Evolutionary conservation across 1,139 yeast genomes (phyloP).

Genomic region (Diutina sp.): DNA sequence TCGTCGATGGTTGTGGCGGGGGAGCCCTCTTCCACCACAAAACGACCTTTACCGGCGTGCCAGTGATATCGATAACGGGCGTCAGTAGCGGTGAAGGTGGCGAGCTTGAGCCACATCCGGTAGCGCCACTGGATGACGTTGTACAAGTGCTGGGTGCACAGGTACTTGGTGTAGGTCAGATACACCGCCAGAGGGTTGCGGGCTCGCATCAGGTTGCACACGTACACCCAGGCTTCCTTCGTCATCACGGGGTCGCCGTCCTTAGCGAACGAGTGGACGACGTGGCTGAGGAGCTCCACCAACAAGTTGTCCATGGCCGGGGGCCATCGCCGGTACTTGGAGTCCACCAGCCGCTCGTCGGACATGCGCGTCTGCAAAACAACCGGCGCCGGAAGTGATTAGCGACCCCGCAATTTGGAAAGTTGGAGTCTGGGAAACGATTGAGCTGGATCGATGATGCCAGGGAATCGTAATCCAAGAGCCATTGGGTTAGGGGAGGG

Average conservation of each 20-base stretch:
- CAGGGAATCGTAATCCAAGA: no score
- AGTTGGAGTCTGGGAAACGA: no score
- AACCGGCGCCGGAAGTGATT: no score
- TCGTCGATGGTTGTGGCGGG: slow-evolving; percentile 16
- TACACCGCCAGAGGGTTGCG: slow-evolving; percentile 31
- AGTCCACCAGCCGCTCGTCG: slow-evolving; percentile 9
- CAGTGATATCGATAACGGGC: slow-evolving; percentile 21
- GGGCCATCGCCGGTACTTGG: slow-evolving; percentile 29
- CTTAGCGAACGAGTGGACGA: slow-evolving; percentile 23
- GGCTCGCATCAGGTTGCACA: slow-evolving; percentile 22
- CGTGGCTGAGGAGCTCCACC: slow-evolving; percentile 21
- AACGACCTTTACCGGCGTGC: slow-evolving; percentile 25
- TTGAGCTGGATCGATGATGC: no score
- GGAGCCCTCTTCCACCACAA: slow-evolving; percentile 18
- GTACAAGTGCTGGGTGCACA: slow-evolving; percentile 26
- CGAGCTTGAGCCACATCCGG: slow-evolving; percentile 22
- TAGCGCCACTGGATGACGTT: slow-evolving; percentile 27
- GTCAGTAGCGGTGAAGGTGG: slow-evolving; percentile 13
- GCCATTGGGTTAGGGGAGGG: no score
- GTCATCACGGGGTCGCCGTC: slow-evolving; percentile 21
- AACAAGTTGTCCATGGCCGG: slow-evolving; percentile 28
- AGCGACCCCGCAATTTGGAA: no score
- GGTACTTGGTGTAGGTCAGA: slow-evolving; percentile 29
- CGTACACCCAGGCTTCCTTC: slow-evolving; percentile 27
- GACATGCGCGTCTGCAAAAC: background rate